Percentiles rank a stretch among this genome's conserved stretches.
Evolutionary conservation across 1,284 basidiomycete genomes (phyloP).

Genomic region (Naganishia cerealis): DNA sequence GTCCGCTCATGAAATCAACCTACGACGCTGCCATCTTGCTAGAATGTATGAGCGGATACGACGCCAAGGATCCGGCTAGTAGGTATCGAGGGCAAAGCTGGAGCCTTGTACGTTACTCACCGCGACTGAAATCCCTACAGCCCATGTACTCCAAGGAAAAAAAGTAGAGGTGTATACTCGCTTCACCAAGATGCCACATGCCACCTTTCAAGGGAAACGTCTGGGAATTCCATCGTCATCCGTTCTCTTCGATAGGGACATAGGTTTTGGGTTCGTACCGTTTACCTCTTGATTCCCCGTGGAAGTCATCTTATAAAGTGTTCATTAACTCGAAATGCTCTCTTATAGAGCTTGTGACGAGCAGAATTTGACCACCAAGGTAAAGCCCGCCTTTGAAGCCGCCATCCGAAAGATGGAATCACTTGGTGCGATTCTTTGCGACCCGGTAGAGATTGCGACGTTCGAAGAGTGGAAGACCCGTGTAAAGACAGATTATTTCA

Average conservation of each 20-base stretch:
- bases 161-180: background rate
- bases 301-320: too few species aligned
- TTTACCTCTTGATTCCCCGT: too few species aligned
- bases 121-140: too few species aligned
- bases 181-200: background rate
- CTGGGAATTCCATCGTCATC: conserved; percentile 16
- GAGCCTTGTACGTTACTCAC: too few species aligned
- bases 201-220: conserved; percentile 12
- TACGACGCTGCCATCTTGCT: conserved; percentile 21
- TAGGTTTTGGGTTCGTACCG: too few species aligned
- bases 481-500: background rate
- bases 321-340: too few species aligned
- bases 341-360: too few species aligned
- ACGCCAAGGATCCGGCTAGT: conserved; percentile 7
- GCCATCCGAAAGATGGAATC: conserved; percentile 4
- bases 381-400: background rate
- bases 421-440: conserved; percentile 1
- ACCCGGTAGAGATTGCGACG: conserved; percentile 5
- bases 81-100: background rate
- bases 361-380: too few species aligned
- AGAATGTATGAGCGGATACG: conserved; percentile 1
- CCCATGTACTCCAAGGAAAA: too few species aligned
- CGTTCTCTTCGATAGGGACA: too few species aligned
- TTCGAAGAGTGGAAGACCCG: background rate
- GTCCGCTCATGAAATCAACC: conserved; percentile 12